These are phyloP conservation scores for Thalassiosira exigua DNA, from an alignment of 352 stramenopile genomes.

Conservation along the genomic window DNA sequence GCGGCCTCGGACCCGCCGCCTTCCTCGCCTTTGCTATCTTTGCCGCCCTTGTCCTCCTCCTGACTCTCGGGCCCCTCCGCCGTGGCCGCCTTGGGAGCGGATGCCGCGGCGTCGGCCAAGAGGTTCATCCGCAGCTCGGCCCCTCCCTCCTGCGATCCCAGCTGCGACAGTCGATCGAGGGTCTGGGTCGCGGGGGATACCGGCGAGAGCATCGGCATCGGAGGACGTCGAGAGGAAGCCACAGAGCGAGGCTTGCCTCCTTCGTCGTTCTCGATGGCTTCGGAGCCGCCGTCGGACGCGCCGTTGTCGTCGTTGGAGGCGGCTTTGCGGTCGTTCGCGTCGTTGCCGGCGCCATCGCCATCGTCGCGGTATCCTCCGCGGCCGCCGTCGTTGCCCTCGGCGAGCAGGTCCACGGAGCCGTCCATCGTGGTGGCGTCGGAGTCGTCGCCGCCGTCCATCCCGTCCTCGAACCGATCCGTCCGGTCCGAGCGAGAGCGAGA, in stretches of 20 bases:
- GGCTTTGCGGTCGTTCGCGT: background rate
- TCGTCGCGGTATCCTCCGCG: conserved; percentile 30
- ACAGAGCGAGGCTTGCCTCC: background rate
- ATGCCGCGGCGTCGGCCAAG: conserved; percentile 1
- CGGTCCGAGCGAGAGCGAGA: background rate
- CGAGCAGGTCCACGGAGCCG: background rate
- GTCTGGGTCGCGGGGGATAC: conserved; percentile 47
- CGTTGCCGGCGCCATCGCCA: background rate
- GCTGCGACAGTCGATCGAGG: conserved; percentile 36
- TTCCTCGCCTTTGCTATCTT: background rate
- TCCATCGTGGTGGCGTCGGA: conserved; percentile 20
- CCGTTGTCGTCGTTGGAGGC: background rate
- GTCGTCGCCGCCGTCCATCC: conserved; percentile 38
- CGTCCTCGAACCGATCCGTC: conserved; percentile 7
- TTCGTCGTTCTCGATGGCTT: background rate
- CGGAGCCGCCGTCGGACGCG: background rate
- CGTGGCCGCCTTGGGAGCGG: background rate
- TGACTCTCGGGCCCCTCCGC: background rate
- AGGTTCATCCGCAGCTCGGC: conserved; percentile 28
- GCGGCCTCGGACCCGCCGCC: background rate
- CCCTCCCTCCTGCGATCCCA: conserved; percentile 39
- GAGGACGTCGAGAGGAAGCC: background rate
- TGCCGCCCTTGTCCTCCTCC: background rate
- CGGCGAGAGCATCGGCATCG: background rate
- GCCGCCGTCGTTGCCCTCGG: conserved; percentile 12